phyloP scores from a whole-genome alignment of 352 stramenopile species.

The Phytophthora citrophthora region DNA sequence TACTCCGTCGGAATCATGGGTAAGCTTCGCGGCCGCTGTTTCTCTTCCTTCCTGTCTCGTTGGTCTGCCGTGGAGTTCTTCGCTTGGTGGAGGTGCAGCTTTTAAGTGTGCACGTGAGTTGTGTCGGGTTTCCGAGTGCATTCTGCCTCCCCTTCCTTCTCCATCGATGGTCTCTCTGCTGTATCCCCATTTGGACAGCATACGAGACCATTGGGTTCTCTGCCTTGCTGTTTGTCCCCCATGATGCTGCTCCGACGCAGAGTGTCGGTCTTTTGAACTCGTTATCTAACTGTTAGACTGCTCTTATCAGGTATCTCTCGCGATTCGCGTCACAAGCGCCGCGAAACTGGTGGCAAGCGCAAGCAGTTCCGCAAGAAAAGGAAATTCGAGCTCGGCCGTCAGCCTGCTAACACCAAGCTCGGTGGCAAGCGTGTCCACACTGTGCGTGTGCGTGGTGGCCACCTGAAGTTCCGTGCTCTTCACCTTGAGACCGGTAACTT shows the following conservation, averaged over 20 bases:
- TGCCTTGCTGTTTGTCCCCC: conserved; percentile 9
- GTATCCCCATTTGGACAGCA: conserved; percentile 91
- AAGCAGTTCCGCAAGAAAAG: conserved; percentile 99
- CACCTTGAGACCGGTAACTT: conserved; percentile 99
- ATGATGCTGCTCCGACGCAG: conserved; percentile 21
- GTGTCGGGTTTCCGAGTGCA: conserved; percentile 32
- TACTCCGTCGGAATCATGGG: conserved; percentile 89
- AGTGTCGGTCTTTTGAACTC: conserved; percentile 13
- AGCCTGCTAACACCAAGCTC: conserved; percentile 98
- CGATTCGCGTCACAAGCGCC: conserved; percentile 99
- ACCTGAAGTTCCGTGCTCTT: conserved; percentile 99
- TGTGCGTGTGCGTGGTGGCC: conserved; percentile 96
- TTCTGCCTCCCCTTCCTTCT: conserved; percentile 27
- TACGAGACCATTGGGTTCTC: conserved; percentile 70
- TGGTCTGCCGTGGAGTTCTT: conserved; percentile 33
- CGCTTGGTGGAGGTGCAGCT: conserved; percentile 45
- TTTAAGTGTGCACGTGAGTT: conserved; percentile 29
- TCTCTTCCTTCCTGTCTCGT: conserved; percentile 11
- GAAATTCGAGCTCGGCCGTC: conserved; percentile 98
- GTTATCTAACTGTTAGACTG: conserved; percentile 17
- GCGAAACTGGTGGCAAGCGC: conserved; percentile 99
- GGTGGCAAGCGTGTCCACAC: conserved; percentile 96
- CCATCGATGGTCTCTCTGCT: conserved; percentile 82
- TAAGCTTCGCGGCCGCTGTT: conserved; percentile 56
- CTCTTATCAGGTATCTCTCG: conserved; percentile 98